Conservation (phyloP, 1,284 basidiomycete genomes). For the Sphaerobolus stellatus region DNA sequence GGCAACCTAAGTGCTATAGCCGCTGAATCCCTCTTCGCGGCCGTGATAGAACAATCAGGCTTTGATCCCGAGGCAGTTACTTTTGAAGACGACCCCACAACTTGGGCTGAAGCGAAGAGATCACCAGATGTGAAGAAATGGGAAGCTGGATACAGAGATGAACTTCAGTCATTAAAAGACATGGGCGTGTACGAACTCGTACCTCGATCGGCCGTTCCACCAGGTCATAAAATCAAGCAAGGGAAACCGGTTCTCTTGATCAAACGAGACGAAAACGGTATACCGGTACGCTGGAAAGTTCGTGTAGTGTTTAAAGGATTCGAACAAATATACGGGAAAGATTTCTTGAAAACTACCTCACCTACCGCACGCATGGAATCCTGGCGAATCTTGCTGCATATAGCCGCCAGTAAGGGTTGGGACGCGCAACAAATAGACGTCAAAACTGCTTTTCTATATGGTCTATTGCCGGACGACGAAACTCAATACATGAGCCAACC, state of each 20-base stretch:
- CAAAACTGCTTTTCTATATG: conserved; percentile 47
- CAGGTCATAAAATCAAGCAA: conserved; percentile 25
- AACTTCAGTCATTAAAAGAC: conserved; percentile 14
- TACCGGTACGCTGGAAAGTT: conserved; percentile 34
- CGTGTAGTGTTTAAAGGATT: conserved; percentile 40
- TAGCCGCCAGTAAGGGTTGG: conserved; percentile 37
- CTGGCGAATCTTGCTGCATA: conserved; percentile 34
- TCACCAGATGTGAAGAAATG: conserved; percentile 17
- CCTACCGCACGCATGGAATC: conserved; percentile 40
- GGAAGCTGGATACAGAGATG: conserved; percentile 11
- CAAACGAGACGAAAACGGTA: conserved; percentile 31
- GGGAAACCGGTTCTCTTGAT: conserved; percentile 29
- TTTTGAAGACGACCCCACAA: conserved; percentile 15
- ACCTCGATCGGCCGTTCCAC: conserved; percentile 20
- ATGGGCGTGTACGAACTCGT: conserved; percentile 26
- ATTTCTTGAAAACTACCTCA: conserved; percentile 44
- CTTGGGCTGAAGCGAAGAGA: conserved; percentile 17
- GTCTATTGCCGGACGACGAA: conserved; percentile 35
- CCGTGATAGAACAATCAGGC: background rate
- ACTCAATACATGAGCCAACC: conserved; percentile 41
- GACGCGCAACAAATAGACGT: conserved; percentile 45
- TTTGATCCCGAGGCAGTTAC: background rate
- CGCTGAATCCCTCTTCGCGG: background rate
- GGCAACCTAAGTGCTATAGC: background rate
- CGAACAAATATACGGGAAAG: conserved; percentile 37